Evolutionary conservation across 2,329 filamentous ascomycete species (phyloP).

Genomic region (Hymenoscyphus albidus): DNA sequence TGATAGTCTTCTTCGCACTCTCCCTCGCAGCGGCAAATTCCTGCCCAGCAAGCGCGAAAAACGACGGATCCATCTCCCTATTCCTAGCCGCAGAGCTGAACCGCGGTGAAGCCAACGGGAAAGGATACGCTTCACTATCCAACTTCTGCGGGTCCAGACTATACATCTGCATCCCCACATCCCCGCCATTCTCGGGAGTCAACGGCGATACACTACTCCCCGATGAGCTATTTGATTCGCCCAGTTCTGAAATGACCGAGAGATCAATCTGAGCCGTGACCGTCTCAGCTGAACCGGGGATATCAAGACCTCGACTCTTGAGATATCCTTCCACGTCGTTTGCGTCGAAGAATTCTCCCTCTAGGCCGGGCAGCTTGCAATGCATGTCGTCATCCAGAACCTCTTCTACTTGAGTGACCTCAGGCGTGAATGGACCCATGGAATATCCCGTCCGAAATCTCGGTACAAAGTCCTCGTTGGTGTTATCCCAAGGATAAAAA

Average conservation of each 20-base stretch:
- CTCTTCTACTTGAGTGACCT: slow-evolving; percentile 40
- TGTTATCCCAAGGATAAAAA: slow-evolving; percentile 48
- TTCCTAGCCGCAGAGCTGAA: slow-evolving; percentile 15
- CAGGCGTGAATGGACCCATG: slow-evolving; percentile 47
- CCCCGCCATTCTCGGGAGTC: slow-evolving; percentile 25
- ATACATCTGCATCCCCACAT: slow-evolving; percentile 7
- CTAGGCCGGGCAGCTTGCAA: slow-evolving; percentile 57
- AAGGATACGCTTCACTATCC: slow-evolving; percentile 21
- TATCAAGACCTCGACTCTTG: slow-evolving; percentile 56
- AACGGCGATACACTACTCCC: slow-evolving; percentile 20
- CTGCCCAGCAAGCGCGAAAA: slow-evolving; percentile 16
- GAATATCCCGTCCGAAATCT: slow-evolving; percentile 38
- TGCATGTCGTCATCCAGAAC: slow-evolving; percentile 46
- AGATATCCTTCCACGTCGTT: slow-evolving; percentile 76
- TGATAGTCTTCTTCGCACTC: slow-evolving; percentile 24
- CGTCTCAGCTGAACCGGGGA: slow-evolving; percentile 58
- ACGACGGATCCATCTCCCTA: slow-evolving; percentile 22
- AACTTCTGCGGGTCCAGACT: slow-evolving; percentile 16
- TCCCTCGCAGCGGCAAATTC: neutral
- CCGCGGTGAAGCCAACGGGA: slow-evolving; percentile 16
- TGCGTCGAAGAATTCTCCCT: slow-evolving; percentile 73
- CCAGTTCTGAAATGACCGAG: slow-evolving; percentile 16
- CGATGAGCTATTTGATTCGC: slow-evolving; percentile 11
- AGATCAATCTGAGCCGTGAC: slow-evolving; percentile 54
- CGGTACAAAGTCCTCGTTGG: slow-evolving; percentile 29